Conservation (phyloP, 75 land plant species). For the Sequoia sempervirens region DNA sequence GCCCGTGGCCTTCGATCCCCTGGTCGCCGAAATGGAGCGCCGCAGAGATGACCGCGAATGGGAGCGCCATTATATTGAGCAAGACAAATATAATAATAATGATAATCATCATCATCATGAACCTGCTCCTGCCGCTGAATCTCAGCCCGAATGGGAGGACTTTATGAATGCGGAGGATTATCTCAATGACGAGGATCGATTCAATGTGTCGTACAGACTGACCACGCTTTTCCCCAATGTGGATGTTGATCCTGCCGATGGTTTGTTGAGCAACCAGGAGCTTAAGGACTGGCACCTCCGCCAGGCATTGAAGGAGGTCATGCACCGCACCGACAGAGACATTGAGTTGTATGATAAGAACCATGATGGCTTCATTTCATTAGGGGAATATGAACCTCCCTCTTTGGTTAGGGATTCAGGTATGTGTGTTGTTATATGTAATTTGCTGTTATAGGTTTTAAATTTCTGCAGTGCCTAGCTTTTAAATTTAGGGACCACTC, state of each 20-base stretch:
- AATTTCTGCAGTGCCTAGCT: too few relatives aligned
- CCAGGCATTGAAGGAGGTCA: constrained; percentile 47
- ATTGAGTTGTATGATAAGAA: constrained; percentile 84
- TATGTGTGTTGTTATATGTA: background rate
- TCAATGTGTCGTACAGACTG: constrained; percentile 69
- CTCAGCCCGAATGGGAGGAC: constrained; percentile 74
- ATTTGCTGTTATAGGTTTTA: too few relatives aligned
- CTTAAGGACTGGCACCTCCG: constrained; percentile 66
- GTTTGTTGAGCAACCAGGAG: constrained; percentile 53
- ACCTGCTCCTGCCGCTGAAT: constrained; percentile 32
- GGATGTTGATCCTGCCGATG: constrained; percentile 63
- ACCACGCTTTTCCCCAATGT: constrained; percentile 66
- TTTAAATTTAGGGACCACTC: too few relatives aligned
- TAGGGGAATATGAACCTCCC: constrained; percentile 74
- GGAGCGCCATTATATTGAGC: constrained; percentile 60
- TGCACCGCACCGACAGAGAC: constrained; percentile 75
- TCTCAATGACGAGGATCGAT: constrained; percentile 78
- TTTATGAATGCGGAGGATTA: constrained; percentile 76
- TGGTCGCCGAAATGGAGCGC: constrained; percentile 76
- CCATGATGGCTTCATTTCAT: constrained; percentile 68
- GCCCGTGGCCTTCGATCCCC: constrained; percentile 73
- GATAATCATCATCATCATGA: constrained; percentile 18
- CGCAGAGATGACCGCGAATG: constrained; percentile 72
- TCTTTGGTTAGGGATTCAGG: constrained; percentile 36
- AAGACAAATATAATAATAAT: constrained; percentile 20